These are phyloP conservation scores for Xylaria sp. DNA, from an alignment of 2,329 filamentous ascomycete genomes.

Conservation along the genomic window DNA sequence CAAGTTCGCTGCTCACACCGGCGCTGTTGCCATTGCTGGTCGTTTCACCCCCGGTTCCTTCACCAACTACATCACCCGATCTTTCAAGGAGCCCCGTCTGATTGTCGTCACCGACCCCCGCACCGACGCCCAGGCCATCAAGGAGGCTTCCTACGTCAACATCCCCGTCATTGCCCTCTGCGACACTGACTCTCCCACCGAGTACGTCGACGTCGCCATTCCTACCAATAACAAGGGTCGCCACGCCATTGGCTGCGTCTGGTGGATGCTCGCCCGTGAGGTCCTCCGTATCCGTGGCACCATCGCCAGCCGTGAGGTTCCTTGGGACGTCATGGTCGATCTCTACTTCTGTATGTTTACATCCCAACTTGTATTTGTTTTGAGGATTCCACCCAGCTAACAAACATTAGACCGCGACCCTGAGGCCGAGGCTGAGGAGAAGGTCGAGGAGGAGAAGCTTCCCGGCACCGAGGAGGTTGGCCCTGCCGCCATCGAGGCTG, in stretches of 20 bases:
- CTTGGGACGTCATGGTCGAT: constrained; percentile 99
- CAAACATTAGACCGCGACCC: constrained; percentile 81
- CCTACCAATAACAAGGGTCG: constrained; percentile 99
- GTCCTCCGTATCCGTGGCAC: constrained; percentile 98
- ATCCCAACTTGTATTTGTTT: not conserved
- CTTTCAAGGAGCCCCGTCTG: constrained; percentile 99
- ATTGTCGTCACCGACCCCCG: constrained; percentile 99
- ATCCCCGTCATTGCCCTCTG: constrained; percentile 99
- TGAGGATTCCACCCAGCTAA: constrained; percentile 9
- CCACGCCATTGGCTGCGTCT: constrained; percentile 96
- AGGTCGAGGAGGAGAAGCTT: constrained; percentile 91
- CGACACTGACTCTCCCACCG: constrained; percentile 99
- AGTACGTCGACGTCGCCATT: constrained; percentile 99
- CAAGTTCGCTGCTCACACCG: constrained; percentile 99
- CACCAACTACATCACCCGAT: constrained; percentile 99
- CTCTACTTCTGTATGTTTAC: constrained; percentile 90
- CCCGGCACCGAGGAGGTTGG: constrained; percentile 85
- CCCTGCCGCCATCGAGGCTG: constrained; percentile 76
- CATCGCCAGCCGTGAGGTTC: constrained; percentile 91
- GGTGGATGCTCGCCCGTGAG: constrained; percentile 99
- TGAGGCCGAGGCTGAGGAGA: constrained; percentile 99
- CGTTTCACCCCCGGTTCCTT: constrained; percentile 99
- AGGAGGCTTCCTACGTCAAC: constrained; percentile 99
- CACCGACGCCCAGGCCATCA: constrained; percentile 99
- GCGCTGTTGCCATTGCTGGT: constrained; percentile 96